Evolutionary conservation across 2,329 filamentous ascomycete genomes (phyloP).

Genomic region (Tolypocladium tropicale): DNA sequence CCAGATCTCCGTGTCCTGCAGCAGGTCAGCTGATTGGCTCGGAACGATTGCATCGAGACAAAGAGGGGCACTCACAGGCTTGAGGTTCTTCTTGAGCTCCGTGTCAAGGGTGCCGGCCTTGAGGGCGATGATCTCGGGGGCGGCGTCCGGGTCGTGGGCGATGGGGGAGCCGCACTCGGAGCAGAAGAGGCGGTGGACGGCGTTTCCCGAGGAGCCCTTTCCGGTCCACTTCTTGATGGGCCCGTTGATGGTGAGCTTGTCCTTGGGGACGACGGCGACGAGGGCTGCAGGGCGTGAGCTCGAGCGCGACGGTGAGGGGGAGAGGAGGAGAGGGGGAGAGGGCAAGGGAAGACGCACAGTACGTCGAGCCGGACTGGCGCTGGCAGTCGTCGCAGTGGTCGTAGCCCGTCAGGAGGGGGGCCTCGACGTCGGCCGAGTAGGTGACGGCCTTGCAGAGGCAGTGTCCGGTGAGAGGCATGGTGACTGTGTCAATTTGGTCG

Average conservation of each 20-base stretch:
- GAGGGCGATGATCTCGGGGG: slow-evolving; percentile 58
- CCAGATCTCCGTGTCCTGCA: slow-evolving; percentile 58
- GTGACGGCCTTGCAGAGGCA: slow-evolving; percentile 63
- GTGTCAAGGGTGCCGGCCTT: slow-evolving; percentile 55
- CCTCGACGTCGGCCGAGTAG: slow-evolving; percentile 48
- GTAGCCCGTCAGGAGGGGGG: slow-evolving; percentile 47
- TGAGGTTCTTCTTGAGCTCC: slow-evolving; percentile 57
- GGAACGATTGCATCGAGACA: neutral
- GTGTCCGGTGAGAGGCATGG: slow-evolving; percentile 58
- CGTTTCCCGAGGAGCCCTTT: slow-evolving; percentile 48
- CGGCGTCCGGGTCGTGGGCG: slow-evolving; percentile 60
- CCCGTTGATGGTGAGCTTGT: slow-evolving; percentile 51
- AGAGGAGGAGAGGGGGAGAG: too few relatives aligned
- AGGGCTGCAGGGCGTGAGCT: slow-evolving; percentile 37
- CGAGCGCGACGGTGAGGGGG: neutral
- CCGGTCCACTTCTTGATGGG: slow-evolving; percentile 55
- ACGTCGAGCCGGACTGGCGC: slow-evolving; percentile 58
- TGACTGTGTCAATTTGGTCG: neutral
- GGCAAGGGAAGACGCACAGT: slow-evolving; percentile 38
- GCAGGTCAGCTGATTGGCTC: slow-evolving; percentile 1
- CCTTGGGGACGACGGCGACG: slow-evolving; percentile 56
- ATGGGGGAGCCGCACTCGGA: slow-evolving; percentile 59
- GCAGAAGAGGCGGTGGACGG: slow-evolving; percentile 61
- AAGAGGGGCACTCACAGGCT: slow-evolving; percentile 40
- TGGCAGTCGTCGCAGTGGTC: slow-evolving; percentile 68